Evolutionary conservation across 306 rosid genomes (phyloP), one percentile per base, ranked within the genome.

Genomic region (Casuarina cunninghamiana): DNA sequence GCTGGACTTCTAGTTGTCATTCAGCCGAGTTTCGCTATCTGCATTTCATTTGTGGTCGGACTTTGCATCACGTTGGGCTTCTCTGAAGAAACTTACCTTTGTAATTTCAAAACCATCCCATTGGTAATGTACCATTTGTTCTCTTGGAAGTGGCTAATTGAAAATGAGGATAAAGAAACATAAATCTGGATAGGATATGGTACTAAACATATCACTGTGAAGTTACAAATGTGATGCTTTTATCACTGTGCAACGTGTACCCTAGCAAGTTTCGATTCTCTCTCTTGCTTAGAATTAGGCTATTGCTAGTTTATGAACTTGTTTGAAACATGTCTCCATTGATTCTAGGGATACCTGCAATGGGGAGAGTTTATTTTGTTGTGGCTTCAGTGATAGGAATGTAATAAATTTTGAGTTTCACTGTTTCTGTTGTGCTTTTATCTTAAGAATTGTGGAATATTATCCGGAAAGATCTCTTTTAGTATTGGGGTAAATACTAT

Each of bases 1-100:
- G 75, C 69, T 21, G 75, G 74, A 82, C 19, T 72, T 77, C 53
- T 77, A 17, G 16, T 66, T 66, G 12, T 66, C 42, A 11, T 66
- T 66, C 71, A 16, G 49, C 48, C 42, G 51, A 5, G 42, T 66
- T 65, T 41, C 3, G 0, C 41, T 19, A 9, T 16, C 19, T 26
- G 32, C 32, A 26, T 37, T 65, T 37, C 37, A 37, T 62, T 62
- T 62, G 35, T 62, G 44, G 44, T 62, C 69, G 37, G 69, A 15
- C 41, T 16, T 65, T 39, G 70, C 26, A 38, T 65, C 46, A 65
- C 5, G 37, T 15, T 65, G 48, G 26, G 45, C 70, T 65, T 65
- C 70, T 65, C 70, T 39, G 10, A 10, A 63, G 13, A 16, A 16
- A 65, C 3, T 65, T 65, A 13, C 10, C 48, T 38, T 17, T 39